A percentile compares a stretch with the other conserved stretches of the same genome.
Evolutionary conservation across 2,329 filamentous ascomycete genomes (phyloP).

Genomic region (Fusarium sp.): DNA sequence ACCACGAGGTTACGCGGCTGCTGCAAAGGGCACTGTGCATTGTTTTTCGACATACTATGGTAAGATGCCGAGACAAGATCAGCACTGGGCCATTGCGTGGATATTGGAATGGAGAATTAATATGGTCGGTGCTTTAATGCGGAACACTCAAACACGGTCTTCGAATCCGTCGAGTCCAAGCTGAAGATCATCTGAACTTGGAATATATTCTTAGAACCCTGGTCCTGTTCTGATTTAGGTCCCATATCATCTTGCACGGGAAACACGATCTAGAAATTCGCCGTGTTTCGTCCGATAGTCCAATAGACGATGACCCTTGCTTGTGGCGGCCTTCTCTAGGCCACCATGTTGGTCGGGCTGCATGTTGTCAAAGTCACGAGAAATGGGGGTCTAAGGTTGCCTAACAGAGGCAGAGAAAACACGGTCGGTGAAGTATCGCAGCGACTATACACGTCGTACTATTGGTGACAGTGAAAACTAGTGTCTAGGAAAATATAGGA

Average conservation of each 20-base stretch:
- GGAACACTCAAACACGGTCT: not conserved
- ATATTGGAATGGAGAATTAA: constrained; percentile 5
- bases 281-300: constrained; percentile 26
- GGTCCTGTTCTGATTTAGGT: constrained; percentile 14
- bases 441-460: constrained; percentile 33
- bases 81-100: constrained; percentile 17
- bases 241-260: not conserved
- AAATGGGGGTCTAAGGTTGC: not conserved
- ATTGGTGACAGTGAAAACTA: constrained; percentile 29
- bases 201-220: constrained; percentile 6
- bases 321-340: constrained; percentile 3
- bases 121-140: constrained; percentile 24
- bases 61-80: constrained; percentile 18
- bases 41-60: constrained; percentile 26
- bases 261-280: constrained; percentile 14
- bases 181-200: constrained; percentile 27
- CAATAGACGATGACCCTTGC: constrained; percentile 6
- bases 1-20: constrained; percentile 29
- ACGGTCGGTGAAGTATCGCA: constrained; percentile 8
- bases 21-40: constrained; percentile 26
- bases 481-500: not conserved
- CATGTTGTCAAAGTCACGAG: constrained; percentile 34
- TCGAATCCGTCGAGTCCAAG: not conserved
- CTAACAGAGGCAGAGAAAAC: not conserved
- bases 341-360: constrained; percentile 12